Evolutionary conservation across 208 protist species (phyloP).

Genomic region (Leishmania tropica): DNA sequence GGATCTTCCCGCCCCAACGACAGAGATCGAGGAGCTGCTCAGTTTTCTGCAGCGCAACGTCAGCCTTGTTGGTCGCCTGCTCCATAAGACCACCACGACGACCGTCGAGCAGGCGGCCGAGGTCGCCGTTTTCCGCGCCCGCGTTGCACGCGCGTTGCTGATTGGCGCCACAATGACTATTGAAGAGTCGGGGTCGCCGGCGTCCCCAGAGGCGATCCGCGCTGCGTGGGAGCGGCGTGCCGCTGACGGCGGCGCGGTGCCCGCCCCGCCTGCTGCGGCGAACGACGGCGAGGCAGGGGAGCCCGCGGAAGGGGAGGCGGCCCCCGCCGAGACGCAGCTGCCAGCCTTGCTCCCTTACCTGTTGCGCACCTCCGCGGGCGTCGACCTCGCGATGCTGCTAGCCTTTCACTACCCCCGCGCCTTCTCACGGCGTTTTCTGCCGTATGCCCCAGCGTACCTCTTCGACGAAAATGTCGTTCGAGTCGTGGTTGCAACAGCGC

Average conservation of each 20-base stretch:
- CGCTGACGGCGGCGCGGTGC: slow-evolving; percentile 18
- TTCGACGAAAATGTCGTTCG: slow-evolving; percentile 49
- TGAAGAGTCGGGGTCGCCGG: not conserved
- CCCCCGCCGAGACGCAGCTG: slow-evolving; percentile 32
- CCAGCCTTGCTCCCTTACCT: slow-evolving; percentile 77
- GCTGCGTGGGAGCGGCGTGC: slow-evolving; percentile 21
- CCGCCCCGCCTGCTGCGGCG: not conserved
- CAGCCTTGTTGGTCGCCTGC: slow-evolving; percentile 32
- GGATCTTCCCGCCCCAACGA: slow-evolving; percentile 28
- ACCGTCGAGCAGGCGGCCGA: slow-evolving; percentile 36
- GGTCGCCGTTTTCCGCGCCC: slow-evolving; percentile 24
- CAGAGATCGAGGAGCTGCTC: slow-evolving; percentile 65
- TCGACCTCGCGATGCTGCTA: slow-evolving; percentile 42
- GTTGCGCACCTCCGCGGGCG: slow-evolving; percentile 37
- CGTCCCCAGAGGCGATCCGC: slow-evolving; percentile 5
- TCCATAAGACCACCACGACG: slow-evolving; percentile 43
- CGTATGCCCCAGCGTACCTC: slow-evolving; percentile 44
- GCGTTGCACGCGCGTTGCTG: slow-evolving; percentile 29
- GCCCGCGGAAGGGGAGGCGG: slow-evolving; percentile 27
- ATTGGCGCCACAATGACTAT: slow-evolving; percentile 13
- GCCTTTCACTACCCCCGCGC: slow-evolving; percentile 44
- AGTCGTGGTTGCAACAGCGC: slow-evolving; percentile 29
- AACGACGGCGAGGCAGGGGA: not conserved
- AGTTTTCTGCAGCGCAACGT: slow-evolving; percentile 44
- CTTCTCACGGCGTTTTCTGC: slow-evolving; percentile 57